Conservation (phyloP, 805 yeast species). For the Nakazawaea holstii region DNA sequence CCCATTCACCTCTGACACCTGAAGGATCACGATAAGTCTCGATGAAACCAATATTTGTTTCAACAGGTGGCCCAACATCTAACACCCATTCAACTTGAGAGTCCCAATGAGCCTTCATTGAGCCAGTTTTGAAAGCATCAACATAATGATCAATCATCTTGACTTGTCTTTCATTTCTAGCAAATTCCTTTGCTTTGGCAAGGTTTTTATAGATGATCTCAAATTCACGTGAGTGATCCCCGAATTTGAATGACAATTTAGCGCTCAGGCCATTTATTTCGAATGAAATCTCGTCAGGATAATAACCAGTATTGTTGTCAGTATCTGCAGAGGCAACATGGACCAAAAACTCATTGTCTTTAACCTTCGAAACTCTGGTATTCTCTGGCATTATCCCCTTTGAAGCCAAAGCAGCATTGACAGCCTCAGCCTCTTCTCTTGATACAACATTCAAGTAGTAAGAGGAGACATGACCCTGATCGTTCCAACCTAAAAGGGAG, state of each 20-base stretch:
- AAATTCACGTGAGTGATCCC: slow-evolving; percentile 73
- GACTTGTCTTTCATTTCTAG: slow-evolving; percentile 68
- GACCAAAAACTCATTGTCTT: slow-evolving; percentile 45
- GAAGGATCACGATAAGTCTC: slow-evolving; percentile 92
- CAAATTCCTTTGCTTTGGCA: slow-evolving; percentile 49
- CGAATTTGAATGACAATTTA: slow-evolving; percentile 54
- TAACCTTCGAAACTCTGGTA: slow-evolving; percentile 61
- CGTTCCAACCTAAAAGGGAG: slow-evolving; percentile 71
- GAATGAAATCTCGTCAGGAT: slow-evolving; percentile 41
- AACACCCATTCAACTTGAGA: slow-evolving; percentile 87
- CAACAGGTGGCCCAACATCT: slow-evolving; percentile 73
- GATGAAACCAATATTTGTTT: slow-evolving; percentile 83
- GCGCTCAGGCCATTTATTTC: slow-evolving; percentile 35
- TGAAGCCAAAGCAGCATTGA: slow-evolving; percentile 61
- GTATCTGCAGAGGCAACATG: slow-evolving; percentile 61
- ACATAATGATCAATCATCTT: slow-evolving; percentile 64
- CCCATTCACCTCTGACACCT: slow-evolving; percentile 93
- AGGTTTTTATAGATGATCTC: slow-evolving; percentile 50
- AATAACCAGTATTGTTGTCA: slow-evolving; percentile 41
- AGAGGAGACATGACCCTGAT: slow-evolving; percentile 66
- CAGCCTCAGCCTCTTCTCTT: slow-evolving; percentile 56
- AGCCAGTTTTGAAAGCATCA: slow-evolving; percentile 71
- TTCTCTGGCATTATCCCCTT: slow-evolving; percentile 72
- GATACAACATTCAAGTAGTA: slow-evolving; percentile 60
- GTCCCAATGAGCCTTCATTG: slow-evolving; percentile 78